Percentiles rank a stretch among this genome's conserved stretches.
These are phyloP conservation scores for Plasmodium ovale DNA, from an alignment of 169 alveolate genomes.

Conservation along the genomic window DNA sequence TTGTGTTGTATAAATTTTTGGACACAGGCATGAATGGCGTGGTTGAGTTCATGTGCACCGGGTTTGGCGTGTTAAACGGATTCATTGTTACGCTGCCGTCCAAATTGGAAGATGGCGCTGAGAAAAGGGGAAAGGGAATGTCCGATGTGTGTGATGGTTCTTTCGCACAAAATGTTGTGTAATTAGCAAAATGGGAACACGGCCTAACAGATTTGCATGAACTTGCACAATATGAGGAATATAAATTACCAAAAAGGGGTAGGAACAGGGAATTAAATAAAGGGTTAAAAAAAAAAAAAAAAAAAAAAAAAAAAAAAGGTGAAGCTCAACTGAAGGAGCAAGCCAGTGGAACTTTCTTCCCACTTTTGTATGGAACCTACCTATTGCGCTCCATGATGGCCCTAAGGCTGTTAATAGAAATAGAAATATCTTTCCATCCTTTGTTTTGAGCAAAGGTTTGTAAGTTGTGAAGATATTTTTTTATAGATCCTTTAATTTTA, in stretches of 20 bases:
- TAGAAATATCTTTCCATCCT: constrained; percentile 65
- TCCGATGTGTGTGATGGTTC: neutral
- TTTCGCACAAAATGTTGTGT: too few species aligned
- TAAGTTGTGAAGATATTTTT: constrained; percentile 26
- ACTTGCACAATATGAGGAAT: neutral
- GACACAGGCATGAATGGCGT: constrained; percentile 25
- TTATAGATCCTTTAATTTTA: constrained; percentile 43
- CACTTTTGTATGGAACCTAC: neutral
- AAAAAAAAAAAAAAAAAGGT: neutral
- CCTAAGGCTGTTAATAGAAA: constrained; percentile 48
- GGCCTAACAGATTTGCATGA: neutral
- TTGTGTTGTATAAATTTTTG: constrained; percentile 51
- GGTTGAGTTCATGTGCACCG: constrained; percentile 20
- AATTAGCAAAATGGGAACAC: neutral
- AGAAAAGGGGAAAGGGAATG: neutral
- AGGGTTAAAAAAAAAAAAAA: neutral
- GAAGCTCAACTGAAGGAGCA: neutral
- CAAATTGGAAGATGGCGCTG: neutral
- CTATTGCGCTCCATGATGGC: constrained; percentile 46
- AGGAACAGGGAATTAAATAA: too few species aligned
- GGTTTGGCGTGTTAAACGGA: constrained; percentile 43
- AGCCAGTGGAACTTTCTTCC: neutral
- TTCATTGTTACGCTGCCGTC: constrained; percentile 49
- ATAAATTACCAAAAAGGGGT: neutral
- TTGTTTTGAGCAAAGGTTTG: constrained; percentile 23